Conservation (phyloP, 2,329 filamentous ascomycete genomes). For the Colletotrichum tamarilloi region DNA sequence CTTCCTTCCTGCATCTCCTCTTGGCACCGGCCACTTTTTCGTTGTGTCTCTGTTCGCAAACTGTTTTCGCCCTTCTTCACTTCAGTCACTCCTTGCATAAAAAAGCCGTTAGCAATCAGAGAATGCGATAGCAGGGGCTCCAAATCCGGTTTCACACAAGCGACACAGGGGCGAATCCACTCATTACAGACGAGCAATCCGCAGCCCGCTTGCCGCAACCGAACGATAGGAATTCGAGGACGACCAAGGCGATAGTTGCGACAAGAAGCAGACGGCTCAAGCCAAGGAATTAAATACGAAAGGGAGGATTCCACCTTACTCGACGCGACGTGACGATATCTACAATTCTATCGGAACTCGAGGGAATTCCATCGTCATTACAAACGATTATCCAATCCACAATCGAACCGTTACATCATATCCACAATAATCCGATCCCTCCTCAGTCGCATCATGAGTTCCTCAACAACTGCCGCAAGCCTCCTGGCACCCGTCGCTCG, state of each 20-base stretch:
- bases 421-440: not conserved
- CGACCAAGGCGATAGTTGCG: not conserved
- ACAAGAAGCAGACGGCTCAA: not conserved
- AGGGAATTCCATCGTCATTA: not conserved
- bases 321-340: not conserved
- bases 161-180: constrained; percentile 33
- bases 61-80: not conserved
- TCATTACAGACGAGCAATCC: constrained; percentile 14
- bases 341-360: not conserved
- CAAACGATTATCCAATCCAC: not conserved
- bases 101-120: constrained; percentile 15
- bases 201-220: not conserved
- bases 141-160: constrained; percentile 28
- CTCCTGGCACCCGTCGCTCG: constrained; percentile 22
- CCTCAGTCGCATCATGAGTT: constrained; percentile 1
- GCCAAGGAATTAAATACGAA: not conserved
- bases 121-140: constrained; percentile 27
- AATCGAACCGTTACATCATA: constrained; percentile 12
- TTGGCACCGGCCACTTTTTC: constrained; percentile 12
- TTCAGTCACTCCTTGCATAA: constrained; percentile 27
- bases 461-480: not conserved
- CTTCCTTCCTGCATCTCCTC: constrained; percentile 3
- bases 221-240: constrained; percentile 7
- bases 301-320: not conserved
- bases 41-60: not conserved